These are phyloP conservation scores for Amoebophrya sp. DNA, from an alignment of 169 alveolate species.

Conservation along the genomic window DNA sequence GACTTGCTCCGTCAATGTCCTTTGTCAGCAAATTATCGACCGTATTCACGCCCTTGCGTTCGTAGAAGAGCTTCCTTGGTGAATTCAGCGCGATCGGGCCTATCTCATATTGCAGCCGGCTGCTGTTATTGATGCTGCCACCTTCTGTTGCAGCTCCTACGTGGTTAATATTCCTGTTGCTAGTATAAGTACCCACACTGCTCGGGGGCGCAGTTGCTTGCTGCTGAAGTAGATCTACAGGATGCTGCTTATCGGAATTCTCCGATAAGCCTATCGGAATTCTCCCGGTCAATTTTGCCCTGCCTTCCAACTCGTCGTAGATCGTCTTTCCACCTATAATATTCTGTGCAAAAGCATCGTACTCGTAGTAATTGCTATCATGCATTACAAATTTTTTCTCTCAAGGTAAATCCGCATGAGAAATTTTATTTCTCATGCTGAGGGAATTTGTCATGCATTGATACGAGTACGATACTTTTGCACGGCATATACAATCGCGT, in stretches of 20 bases:
- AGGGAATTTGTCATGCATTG: too few species aligned
- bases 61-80: background rate
- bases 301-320: background rate
- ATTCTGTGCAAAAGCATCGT: background rate
- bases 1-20: background rate
- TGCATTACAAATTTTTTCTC: too few species aligned
- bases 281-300: background rate
- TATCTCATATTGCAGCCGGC: background rate
- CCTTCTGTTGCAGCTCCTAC: background rate
- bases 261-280: background rate
- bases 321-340: background rate
- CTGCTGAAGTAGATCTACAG: background rate
- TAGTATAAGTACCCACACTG: background rate
- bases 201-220: background rate
- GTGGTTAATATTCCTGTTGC: too few species aligned
- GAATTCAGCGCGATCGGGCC: background rate
- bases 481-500: too few species aligned
- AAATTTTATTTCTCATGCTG: too few species aligned
- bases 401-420: too few species aligned
- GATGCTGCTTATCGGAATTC: background rate
- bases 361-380: too few species aligned
- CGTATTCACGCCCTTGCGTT: background rate
- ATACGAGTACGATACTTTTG: too few species aligned
- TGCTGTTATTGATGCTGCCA: too few species aligned
- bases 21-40: background rate